Percentiles rank a stretch among this genome's conserved stretches.
Conservation (phyloP, 1,284 basidiomycete species). For the Ustilago trichophora region DNA sequence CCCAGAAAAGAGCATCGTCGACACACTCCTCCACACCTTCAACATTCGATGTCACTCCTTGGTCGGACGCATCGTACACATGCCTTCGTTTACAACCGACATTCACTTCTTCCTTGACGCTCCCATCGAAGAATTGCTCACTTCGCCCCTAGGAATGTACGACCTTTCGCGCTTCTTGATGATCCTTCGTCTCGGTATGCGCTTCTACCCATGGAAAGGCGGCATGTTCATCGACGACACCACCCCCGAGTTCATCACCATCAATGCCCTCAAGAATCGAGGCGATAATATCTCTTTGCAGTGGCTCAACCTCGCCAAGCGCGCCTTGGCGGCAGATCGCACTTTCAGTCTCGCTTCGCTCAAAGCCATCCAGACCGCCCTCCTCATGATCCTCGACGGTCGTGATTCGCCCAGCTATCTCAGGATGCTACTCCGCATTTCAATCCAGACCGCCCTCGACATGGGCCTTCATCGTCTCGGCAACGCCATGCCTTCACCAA, state of each 20-base stretch:
- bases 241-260: constrained; percentile 37
- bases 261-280: constrained; percentile 46
- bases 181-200: constrained; percentile 51
- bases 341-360: constrained; percentile 40
- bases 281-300: constrained; percentile 36
- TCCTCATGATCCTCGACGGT: constrained; percentile 51
- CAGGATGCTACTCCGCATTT: constrained; percentile 46
- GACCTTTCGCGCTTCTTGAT: constrained; percentile 48
- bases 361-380: constrained; percentile 47
- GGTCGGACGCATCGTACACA: constrained; percentile 51
- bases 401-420: constrained; percentile 38
- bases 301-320: constrained; percentile 46
- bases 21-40: constrained; percentile 30
- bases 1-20: constrained; percentile 19
- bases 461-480: constrained; percentile 56
- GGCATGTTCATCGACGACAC: constrained; percentile 25
- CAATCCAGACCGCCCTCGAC: constrained; percentile 54
- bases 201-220: constrained; percentile 52
- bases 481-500: constrained; percentile 21
- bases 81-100: constrained; percentile 31
- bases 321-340: constrained; percentile 35
- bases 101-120: constrained; percentile 36
- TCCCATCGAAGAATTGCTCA: constrained; percentile 38
- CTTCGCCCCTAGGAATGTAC: constrained; percentile 34
- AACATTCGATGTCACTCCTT: constrained; percentile 35